phyloP scores from a whole-genome alignment of 1,139 yeast genomes.

The Candida sp. region DNA sequence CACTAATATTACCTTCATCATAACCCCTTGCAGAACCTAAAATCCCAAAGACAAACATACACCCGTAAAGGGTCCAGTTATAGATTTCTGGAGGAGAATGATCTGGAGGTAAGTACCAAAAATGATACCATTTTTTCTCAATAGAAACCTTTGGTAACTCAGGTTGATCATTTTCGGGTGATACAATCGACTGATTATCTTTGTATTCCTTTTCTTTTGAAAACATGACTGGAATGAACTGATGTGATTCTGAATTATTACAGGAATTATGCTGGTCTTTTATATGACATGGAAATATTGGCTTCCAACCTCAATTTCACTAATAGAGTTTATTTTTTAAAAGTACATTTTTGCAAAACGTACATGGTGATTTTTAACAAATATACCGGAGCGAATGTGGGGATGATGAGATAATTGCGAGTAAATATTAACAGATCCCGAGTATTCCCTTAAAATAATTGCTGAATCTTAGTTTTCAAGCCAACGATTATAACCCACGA shows the following conservation, averaged over 20 bases:
- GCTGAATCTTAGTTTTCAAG: too few species aligned
- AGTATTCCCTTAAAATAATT: too few species aligned
- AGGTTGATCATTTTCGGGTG: constrained; percentile 1
- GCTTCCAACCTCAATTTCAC: too few species aligned
- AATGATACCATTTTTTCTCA: constrained; percentile 1
- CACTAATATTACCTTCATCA: constrained; percentile 53
- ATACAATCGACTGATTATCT: constrained; percentile 2
- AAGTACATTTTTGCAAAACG: not conserved
- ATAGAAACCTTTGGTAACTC: not conserved
- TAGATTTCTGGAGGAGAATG: constrained; percentile 49
- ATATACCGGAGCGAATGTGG: not conserved
- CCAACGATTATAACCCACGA: not conserved
- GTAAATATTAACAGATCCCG: not conserved
- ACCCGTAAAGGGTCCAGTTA: constrained; percentile 42
- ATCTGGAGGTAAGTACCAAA: constrained; percentile 11
- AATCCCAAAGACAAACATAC: constrained; percentile 53
- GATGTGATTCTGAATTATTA: not conserved
- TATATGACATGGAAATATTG: too few species aligned
- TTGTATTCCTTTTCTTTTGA: not conserved
- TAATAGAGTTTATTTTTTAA: too few species aligned
- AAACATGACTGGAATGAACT: not conserved
- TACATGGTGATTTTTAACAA: too few species aligned
- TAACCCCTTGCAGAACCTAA: constrained; percentile 60
- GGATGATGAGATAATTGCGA: not conserved
- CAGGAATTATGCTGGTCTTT: not conserved